phyloP scores from a whole-genome alignment of 352 stramenopile genomes.

The Phytophthora hibernalis region DNA sequence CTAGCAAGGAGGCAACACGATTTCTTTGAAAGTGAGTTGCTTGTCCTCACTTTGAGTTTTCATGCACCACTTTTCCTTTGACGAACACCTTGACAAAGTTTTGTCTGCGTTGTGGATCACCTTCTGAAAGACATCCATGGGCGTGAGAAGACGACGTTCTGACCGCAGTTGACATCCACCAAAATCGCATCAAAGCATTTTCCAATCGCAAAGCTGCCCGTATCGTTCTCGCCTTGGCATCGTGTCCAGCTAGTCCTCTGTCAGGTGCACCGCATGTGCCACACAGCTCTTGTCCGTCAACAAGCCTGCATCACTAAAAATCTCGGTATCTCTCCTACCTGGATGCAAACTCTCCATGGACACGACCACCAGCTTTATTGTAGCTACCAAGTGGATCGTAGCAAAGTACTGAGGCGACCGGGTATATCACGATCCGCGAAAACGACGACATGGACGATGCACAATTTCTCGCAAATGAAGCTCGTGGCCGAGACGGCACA shows the following conservation, averaged over 20 bases:
- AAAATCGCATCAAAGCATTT: constrained; percentile 91
- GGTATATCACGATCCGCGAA: constrained; percentile 41
- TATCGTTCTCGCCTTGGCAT: constrained; percentile 74
- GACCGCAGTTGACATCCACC: constrained; percentile 54
- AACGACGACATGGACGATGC: constrained; percentile 37
- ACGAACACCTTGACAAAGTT: constrained; percentile 87
- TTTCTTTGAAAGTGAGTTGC: neutral
- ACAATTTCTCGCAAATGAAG: constrained; percentile 26
- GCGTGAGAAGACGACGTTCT: constrained; percentile 65
- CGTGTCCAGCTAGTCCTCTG: constrained; percentile 62
- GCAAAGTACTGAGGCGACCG: constrained; percentile 83
- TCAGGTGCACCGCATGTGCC: constrained; percentile 88
- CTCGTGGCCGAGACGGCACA: constrained; percentile 27
- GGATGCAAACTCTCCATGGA: constrained; percentile 72
- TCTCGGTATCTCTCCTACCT: constrained; percentile 64
- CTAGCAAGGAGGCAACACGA: neutral
- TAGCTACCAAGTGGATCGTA: constrained; percentile 85
- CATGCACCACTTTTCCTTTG: constrained; percentile 42
- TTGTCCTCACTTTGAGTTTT: neutral
- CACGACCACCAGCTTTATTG: constrained; percentile 83
- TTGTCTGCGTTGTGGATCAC: constrained; percentile 86
- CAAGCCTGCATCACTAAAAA: constrained; percentile 76
- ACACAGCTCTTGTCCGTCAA: constrained; percentile 80
- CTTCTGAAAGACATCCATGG: constrained; percentile 81
- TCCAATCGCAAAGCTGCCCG: constrained; percentile 79